Percentiles rank a stretch among this genome's conserved stretches.
Evolutionary conservation across 306 rosid species (phyloP).

Genomic region (Hippophae tibetana): DNA sequence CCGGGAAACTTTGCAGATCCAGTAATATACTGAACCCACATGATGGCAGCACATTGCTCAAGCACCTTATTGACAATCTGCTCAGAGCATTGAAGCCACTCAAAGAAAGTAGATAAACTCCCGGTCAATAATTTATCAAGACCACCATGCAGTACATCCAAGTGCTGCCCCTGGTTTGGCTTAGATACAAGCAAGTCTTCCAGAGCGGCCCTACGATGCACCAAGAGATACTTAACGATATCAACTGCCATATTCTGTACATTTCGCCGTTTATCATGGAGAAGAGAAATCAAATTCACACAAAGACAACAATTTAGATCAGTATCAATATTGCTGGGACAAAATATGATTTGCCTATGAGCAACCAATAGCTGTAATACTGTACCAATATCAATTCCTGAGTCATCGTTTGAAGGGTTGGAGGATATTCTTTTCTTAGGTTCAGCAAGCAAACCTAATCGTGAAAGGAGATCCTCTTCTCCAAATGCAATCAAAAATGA

Average conservation of each 20-base stretch:
- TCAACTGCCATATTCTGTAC: conserved; percentile 84
- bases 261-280: conserved; percentile 57
- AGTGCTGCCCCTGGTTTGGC: conserved; percentile 76
- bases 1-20: conserved; percentile 95
- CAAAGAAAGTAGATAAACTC: conserved; percentile 62
- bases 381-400: conserved; percentile 68
- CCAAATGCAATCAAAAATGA: conserved; percentile 65
- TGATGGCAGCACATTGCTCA: conserved; percentile 87
- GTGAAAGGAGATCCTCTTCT: conserved; percentile 72
- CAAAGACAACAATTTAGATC: conserved; percentile 94
- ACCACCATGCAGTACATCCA: conserved; percentile 86
- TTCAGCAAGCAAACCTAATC: conserved; percentile 60
- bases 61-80: conserved; percentile 62
- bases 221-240: conserved; percentile 81
- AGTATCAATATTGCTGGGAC: conserved; percentile 87
- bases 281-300: conserved; percentile 81
- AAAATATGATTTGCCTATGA: conserved; percentile 79
- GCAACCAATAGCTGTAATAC: conserved; percentile 84
- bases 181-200: conserved; percentile 89
- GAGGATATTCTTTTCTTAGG: conserved; percentile 46
- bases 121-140: conserved; percentile 83
- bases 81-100: conserved; percentile 72
- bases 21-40: conserved; percentile 95
- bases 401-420: conserved; percentile 45
- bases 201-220: conserved; percentile 78